Evolutionary conservation across 805 yeast genomes (phyloP).

Genomic region (Cephaloascus albidus): DNA sequence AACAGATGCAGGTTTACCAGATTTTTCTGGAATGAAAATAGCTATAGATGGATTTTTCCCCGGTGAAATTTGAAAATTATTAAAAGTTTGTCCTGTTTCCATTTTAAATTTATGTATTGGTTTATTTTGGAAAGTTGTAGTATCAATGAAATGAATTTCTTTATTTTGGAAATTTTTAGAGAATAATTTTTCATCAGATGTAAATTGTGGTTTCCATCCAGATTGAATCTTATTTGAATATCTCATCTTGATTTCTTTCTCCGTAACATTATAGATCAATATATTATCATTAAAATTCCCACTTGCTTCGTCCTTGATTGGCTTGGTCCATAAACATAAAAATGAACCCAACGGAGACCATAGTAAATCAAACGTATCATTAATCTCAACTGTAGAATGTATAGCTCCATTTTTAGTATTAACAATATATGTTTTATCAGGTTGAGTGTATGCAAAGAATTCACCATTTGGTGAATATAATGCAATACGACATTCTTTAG

Average conservation of each 20-base stretch:
- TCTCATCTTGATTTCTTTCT: constrained; percentile 40
- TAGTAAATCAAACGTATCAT: constrained; percentile 70
- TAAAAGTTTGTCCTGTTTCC: constrained; percentile 44
- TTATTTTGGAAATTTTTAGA: constrained; percentile 47
- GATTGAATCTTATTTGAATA: constrained; percentile 76
- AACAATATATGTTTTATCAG: constrained; percentile 45
- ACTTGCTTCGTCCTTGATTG: constrained; percentile 56
- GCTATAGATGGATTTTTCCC: constrained; percentile 89
- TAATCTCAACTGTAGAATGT: constrained; percentile 38
- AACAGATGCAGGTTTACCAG: constrained; percentile 85
- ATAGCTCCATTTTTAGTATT: constrained; percentile 43
- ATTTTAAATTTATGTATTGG: constrained; percentile 51
- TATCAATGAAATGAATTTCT: constrained; percentile 63
- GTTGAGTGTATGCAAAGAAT: constrained; percentile 66
- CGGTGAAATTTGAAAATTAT: constrained; percentile 64
- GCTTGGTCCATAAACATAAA: constrained; percentile 85
- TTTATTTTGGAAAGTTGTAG: constrained; percentile 29
- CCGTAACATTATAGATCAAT: constrained; percentile 55
- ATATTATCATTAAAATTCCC: constrained; percentile 78
- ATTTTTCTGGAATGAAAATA: constrained; percentile 77
- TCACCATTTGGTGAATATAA: constrained; percentile 61
- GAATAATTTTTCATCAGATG: constrained; percentile 66
- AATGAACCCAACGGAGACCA: constrained; percentile 86
- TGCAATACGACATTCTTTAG: constrained; percentile 49
- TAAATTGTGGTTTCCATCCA: constrained; percentile 91